Evolutionary conservation across 2,329 filamentous ascomycete species (phyloP).

Genomic region (Cladobotryum mycophilum): DNA sequence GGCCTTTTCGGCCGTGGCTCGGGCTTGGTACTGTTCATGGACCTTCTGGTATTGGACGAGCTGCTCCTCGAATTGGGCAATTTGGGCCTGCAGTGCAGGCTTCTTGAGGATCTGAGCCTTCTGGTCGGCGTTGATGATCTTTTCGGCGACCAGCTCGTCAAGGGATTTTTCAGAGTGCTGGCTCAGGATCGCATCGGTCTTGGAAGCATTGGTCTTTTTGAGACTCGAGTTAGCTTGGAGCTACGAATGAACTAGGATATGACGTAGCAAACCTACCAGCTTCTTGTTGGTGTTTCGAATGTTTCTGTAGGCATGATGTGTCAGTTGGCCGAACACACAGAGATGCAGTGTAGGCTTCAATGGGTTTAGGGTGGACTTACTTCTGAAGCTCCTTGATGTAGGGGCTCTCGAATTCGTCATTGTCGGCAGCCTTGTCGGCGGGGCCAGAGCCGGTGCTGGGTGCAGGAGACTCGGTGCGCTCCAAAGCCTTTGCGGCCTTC

Average conservation of each 20-base stretch:
- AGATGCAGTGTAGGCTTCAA: not conserved
- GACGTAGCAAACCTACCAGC: slow-evolving; percentile 58
- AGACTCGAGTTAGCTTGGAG: not conserved
- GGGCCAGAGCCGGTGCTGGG: slow-evolving; percentile 40
- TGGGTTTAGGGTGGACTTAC: slow-evolving; percentile 43
- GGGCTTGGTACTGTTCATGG: slow-evolving; percentile 63
- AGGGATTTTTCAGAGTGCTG: slow-evolving; percentile 65
- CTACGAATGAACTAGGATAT: not conserved
- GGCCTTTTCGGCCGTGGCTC: slow-evolving; percentile 51
- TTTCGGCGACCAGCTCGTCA: slow-evolving; percentile 63
- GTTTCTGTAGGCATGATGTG: slow-evolving; percentile 48
- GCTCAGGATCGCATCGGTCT: slow-evolving; percentile 59
- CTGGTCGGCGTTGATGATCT: slow-evolving; percentile 76
- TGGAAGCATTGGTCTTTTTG: slow-evolving; percentile 62
- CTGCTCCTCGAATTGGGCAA: slow-evolving; percentile 67
- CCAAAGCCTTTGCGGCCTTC: slow-evolving; percentile 48
- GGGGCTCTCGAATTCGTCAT: slow-evolving; percentile 63
- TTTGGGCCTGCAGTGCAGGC: slow-evolving; percentile 61
- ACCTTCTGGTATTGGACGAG: slow-evolving; percentile 68
- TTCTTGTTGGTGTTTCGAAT: slow-evolving; percentile 94
- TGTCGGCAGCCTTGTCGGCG: slow-evolving; percentile 45
- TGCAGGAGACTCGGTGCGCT: slow-evolving; percentile 50
- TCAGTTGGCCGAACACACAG: slow-evolving; percentile 14
- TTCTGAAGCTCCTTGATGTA: slow-evolving; percentile 88
- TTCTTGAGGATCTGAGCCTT: slow-evolving; percentile 73